Evolutionary conservation across 2,329 filamentous ascomycete species (phyloP), one percentile per base, ranked within the genome.

Genomic region (Paradendryphiella salina): DNA sequence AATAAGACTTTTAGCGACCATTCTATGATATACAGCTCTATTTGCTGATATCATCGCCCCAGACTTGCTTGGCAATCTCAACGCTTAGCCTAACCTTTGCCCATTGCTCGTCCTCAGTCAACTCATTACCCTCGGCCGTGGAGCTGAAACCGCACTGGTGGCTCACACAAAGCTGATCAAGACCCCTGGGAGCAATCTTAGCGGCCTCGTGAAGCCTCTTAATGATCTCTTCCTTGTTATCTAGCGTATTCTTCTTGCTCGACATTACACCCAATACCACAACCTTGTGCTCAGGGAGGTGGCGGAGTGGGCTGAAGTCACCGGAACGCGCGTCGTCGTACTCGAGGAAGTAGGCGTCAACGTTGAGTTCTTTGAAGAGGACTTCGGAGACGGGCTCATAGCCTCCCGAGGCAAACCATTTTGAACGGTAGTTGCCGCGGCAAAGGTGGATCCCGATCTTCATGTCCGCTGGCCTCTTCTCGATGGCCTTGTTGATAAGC

Each of bases 261-360:
- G 72, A 77, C 79, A 82, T 80, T 36, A 82, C 74, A 26, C 80
- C 80, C 26, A 84, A 70, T 8, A 84, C 80, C 11, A 83, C 80
- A 28, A 78, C 73, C 72, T 84, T 84, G 70, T 78, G 61, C 46
- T 75, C 75, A 3, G 81, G 80, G 40, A 84, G 70, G 65, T 79
- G 76, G n/a, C 80, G 70, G 49, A 84, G 73, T 1, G 81, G 81
- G 29, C 71, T 73, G 69, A 83, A 84, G 65, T 82, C 81, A 11
- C 81, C 81, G 0, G 75, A 79, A 2, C 81, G 75, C 26, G 79
- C 80, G 54, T 82, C 80, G 64, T 84, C 81, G 65, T 81, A 84
- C 67, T 84, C 81, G 60, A 84, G 77, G 71, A 83, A 84, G 69
- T 83, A 84, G 11, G 78, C 80, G 58, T 83, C 80, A 45, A 82